phyloP scores from a whole-genome alignment of 176 grass and related monocot genomes.

The Lolium perenne region DNA sequence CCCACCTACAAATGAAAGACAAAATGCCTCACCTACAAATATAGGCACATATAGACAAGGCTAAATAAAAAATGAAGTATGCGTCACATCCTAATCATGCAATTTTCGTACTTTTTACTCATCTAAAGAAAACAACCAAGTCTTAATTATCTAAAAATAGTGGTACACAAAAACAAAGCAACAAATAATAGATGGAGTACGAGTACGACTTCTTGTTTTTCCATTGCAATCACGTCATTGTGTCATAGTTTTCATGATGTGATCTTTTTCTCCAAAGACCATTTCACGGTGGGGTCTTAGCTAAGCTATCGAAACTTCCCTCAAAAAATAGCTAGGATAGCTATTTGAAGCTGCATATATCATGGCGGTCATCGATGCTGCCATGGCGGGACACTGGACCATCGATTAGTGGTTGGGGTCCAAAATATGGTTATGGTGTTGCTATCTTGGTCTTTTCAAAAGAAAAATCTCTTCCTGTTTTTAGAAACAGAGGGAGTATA shows the following conservation, averaged over 20 bases:
- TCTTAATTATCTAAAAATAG: too few species aligned
- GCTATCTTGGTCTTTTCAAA: neutral
- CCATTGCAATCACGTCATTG: neutral
- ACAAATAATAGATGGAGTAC: neutral
- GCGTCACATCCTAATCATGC: neutral
- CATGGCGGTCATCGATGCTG: neutral
- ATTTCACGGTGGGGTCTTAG: neutral
- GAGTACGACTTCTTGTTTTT: neutral
- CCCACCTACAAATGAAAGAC: neutral
- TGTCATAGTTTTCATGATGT: neutral
- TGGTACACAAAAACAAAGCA: too few species aligned
- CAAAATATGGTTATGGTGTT: neutral
- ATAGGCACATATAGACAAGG: neutral
- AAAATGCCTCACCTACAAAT: neutral
- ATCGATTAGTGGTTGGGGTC: neutral
- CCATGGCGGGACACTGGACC: neutral
- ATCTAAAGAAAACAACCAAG: neutral
- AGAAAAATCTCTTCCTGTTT: neutral
- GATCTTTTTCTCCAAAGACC: neutral
- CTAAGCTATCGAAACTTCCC: neutral
- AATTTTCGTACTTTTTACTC: neutral
- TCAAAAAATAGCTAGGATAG: neutral
- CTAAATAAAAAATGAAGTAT: neutral
- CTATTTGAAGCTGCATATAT: neutral
- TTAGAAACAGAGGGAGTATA: neutral